phyloP scores from a whole-genome alignment of 2,329 filamentous ascomycete genomes.

The Penicillium sp. region DNA sequence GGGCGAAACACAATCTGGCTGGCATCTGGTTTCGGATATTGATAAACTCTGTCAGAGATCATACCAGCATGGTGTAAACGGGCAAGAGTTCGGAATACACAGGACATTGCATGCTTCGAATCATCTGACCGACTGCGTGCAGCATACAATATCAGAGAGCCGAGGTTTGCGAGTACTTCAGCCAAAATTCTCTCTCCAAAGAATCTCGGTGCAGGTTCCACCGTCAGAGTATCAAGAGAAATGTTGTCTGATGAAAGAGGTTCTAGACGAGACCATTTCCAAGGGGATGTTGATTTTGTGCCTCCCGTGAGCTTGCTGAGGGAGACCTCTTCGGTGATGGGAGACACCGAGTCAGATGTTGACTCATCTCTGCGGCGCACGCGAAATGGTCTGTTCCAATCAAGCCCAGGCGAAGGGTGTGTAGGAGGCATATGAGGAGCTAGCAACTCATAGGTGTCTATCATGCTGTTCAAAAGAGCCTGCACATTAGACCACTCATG shows the following conservation, averaged over 20 bases:
- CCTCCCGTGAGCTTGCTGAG: constrained; percentile 34
- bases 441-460: constrained; percentile 38
- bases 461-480: constrained; percentile 39
- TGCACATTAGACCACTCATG: constrained; percentile 45
- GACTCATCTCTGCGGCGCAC: constrained; percentile 3
- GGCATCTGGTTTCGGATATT: constrained; percentile 33
- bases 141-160: constrained; percentile 44
- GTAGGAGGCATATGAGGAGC: constrained; percentile 16
- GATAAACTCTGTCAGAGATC: constrained; percentile 47
- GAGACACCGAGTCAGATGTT: background rate
- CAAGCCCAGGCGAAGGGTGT: constrained; percentile 7
- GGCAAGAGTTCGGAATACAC: constrained; percentile 46
- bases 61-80: constrained; percentile 47
- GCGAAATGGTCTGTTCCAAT: constrained; percentile 13
- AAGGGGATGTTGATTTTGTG: constrained; percentile 3
- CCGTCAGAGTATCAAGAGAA: constrained; percentile 26
- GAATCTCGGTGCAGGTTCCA: constrained; percentile 26
- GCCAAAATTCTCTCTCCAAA: constrained; percentile 32
- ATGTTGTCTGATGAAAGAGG: constrained; percentile 9
- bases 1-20: constrained; percentile 39
- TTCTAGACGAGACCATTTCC: constrained; percentile 4
- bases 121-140: constrained; percentile 37
- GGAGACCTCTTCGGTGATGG: constrained; percentile 19
- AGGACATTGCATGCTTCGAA: constrained; percentile 44
- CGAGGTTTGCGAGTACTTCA: constrained; percentile 42